Percentiles rank a stretch among this genome's conserved stretches.
phyloP scores from a whole-genome alignment of 2,329 filamentous ascomycete species.

The Elsinoe ampelina region DNA sequence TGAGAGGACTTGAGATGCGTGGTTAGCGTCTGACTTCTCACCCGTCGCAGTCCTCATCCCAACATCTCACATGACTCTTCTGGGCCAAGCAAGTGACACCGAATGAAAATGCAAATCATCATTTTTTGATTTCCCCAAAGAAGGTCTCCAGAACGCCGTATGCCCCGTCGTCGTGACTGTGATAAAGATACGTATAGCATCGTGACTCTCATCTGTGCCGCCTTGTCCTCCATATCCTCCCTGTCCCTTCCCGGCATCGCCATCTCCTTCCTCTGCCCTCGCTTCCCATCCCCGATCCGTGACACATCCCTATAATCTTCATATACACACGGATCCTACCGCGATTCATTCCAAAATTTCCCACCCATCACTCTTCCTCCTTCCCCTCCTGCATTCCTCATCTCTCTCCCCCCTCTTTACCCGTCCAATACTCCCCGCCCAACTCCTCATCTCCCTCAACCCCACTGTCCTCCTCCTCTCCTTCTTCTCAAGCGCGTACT shows the following conservation, averaged over 20 bases:
- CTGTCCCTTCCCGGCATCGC: neutral
- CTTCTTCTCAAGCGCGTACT: neutral
- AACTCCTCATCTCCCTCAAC: conserved; percentile 1
- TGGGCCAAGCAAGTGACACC: neutral
- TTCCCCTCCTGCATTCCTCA: neutral
- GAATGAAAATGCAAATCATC: neutral
- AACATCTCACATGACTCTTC: too few species aligned
- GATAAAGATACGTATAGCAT: conserved; percentile 8
- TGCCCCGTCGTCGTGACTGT: conserved; percentile 6
- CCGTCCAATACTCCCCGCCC: neutral
- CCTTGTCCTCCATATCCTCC: neutral
- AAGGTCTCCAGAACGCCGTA: neutral
- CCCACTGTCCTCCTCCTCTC: neutral
- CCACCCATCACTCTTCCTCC: neutral
- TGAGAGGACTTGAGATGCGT: too few species aligned
- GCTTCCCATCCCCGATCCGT: neutral
- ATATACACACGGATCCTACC: too few species aligned
- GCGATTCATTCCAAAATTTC: too few species aligned
- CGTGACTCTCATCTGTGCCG: neutral
- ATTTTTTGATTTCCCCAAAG: neutral
- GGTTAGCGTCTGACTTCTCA: too few species aligned
- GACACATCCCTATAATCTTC: too few species aligned
- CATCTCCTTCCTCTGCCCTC: neutral
- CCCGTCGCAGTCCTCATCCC: too few species aligned
- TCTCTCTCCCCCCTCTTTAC: neutral